Percentiles rank a stretch among this genome's conserved stretches.
Evolutionary conservation across 1,139 yeast species (phyloP).

Genomic region (Lodderomyces parapsilosis): DNA sequence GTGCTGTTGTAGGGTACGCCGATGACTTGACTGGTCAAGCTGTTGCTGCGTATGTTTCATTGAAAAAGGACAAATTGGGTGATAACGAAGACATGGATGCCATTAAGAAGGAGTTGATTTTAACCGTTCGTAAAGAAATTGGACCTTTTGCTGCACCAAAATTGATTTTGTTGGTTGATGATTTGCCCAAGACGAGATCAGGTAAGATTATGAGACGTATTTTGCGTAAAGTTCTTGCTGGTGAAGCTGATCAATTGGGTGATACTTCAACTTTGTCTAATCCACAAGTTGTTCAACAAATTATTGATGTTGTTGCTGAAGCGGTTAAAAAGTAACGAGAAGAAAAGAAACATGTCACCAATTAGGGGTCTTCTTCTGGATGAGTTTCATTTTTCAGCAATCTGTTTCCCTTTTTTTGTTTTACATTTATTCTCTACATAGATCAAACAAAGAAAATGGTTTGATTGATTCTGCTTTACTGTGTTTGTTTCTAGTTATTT

Average conservation of each 20-base stretch:
- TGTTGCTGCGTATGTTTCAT: constrained; percentile 75
- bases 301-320: constrained; percentile 57
- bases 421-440: neutral
- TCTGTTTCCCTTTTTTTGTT: neutral
- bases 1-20: constrained; percentile 79
- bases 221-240: constrained; percentile 72
- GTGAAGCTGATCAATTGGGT: constrained; percentile 77
- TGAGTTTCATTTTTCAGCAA: neutral
- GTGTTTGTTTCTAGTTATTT: neutral
- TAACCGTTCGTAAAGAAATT: constrained; percentile 75
- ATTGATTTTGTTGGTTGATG: constrained; percentile 66
- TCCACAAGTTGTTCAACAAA: constrained; percentile 65
- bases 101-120: constrained; percentile 66
- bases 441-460: neutral
- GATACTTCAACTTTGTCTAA: constrained; percentile 77
- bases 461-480: neutral
- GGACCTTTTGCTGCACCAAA: constrained; percentile 88
- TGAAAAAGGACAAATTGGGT: constrained; percentile 41
- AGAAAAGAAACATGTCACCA: too few relatives aligned
- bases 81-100: constrained; percentile 43
- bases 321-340: neutral
- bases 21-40: constrained; percentile 84
- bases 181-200: constrained; percentile 79
- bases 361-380: too few relatives aligned
- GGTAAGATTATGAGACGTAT: constrained; percentile 86